Evolutionary conservation across 1,284 basidiomycete genomes (phyloP), one percentile per base, ranked within the genome.

Genomic region (Hemileia vastatrix): DNA sequence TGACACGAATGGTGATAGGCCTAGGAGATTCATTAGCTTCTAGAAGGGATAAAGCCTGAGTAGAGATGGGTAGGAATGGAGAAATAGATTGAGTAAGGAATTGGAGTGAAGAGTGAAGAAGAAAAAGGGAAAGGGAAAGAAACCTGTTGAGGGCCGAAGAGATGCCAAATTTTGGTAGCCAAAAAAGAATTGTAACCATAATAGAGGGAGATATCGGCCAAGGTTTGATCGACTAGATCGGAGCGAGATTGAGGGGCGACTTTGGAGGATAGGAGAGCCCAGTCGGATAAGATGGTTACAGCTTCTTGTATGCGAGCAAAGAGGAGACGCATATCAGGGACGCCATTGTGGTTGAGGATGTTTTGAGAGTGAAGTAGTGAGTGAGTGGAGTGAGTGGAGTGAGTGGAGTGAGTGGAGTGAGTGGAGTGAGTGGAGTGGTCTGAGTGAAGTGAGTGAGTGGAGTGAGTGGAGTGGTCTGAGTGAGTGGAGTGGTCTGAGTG

Each of bases 181-280:
- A 99, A 82, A 79, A 92, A 98, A 8, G 89, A 86, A 73, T 97
- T 98, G 80, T 99, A 98, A 48, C 95, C 95, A 76, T 97, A 97
- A 79, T 98, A 98, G 70, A 83, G 90, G 13, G 85, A 85, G 71
- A 96, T 90, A 71, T 96, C 91, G 47, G 85, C 80, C 31, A 94
- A 79, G 50, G 98, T 80, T 76, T 96, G 94, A 47, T 88, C 84
- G 50, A 88, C 81, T 71, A 97, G 93, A 73, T 98, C 95, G 45
- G 89, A 67, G 18, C 75, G 67, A 53, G 48, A 51, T 36, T 63
- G 56, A 27, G 54, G 54, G 40, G 50, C 52, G 23, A 50, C 54
- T 27, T 57, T 63, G 6, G 40, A 44, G 4, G 47, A 54, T 9
- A 63, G 54, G 9, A 50, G 24, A 36, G 54, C 50, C 75, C 78